Conservation (phyloP, 2,329 filamentous ascomycete genomes). For the Phyllosticta citriasiana region DNA sequence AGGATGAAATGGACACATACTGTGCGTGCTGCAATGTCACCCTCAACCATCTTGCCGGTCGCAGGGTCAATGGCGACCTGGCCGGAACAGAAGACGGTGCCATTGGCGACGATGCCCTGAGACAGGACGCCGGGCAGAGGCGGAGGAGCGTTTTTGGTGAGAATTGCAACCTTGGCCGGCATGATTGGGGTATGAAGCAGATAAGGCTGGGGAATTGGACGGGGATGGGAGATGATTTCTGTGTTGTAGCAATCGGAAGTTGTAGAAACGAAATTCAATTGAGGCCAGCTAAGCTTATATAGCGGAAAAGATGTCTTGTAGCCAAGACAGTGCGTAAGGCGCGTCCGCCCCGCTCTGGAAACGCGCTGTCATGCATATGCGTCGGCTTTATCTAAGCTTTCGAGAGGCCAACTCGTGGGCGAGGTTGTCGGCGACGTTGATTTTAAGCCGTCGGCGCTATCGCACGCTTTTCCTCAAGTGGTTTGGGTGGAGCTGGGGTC, state of each 20-base stretch:
- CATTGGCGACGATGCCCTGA: constrained; percentile 9
- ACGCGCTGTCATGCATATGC: neutral
- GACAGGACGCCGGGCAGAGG: constrained; percentile 7
- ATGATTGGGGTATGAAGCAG: neutral
- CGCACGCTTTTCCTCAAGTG: neutral
- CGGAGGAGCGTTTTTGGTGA: constrained; percentile 9
- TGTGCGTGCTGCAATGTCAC: constrained; percentile 5
- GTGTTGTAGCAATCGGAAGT: neutral
- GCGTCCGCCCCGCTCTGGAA: neutral
- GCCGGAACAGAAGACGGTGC: constrained; percentile 9
- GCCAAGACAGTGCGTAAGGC: neutral
- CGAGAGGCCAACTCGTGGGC: neutral
- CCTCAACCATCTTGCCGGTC: constrained; percentile 8
- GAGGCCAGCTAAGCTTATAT: neutral
- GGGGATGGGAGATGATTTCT: neutral
- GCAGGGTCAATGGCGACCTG: constrained; percentile 1
- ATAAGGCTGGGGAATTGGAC: neutral
- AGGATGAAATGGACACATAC: neutral
- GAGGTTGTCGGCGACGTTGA: constrained; percentile 5
- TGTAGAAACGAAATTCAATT: neutral
- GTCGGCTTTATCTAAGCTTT: neutral
- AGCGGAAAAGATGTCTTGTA: neutral
- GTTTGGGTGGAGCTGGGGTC: neutral
- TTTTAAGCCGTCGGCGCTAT: constrained; percentile 5
- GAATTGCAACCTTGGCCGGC: constrained; percentile 7